Base-by-base conservation (phyloP, 2,329 filamentous ascomycete genomes). In the Colletotrichum aenigma region DNA sequence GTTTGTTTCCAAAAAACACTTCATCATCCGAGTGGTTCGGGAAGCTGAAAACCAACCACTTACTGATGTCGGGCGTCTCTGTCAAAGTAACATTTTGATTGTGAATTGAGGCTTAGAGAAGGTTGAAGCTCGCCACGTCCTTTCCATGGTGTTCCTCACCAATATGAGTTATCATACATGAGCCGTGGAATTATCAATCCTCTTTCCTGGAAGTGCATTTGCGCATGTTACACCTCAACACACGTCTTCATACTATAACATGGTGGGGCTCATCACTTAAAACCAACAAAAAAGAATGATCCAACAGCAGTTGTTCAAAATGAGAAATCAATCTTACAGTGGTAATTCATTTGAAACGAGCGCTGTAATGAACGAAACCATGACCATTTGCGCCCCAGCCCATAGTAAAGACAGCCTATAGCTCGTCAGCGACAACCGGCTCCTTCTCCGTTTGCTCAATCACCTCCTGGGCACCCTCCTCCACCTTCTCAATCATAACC, bases 381-480 rank as follows among this genome's bases (percentile, higher is more conserved):
- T 13, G 15, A 9, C 18, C 16, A 67, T 18, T 62, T 62, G 21
- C 58, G 28, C 58, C 30, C 18, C 6, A 55, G 10, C 13, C 7
- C 28, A 56, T 18, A 28, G 28, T 18, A 16, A 26, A 15, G 26
- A 48, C 12, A 72, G 21, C 8, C 55, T 70, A 79, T n/a, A 79
- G 15, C 60, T 79, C 78, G 28, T 78, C 78, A 30, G 74, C 69
- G 21, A 73, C 73, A n/a, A 66, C 36, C 55, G 67, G 32, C 24
- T 73, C 76, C 21, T 77, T 73, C 56, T 60, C 43, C 21, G 60
- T 24, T 55, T 74, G 52, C 21, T 70, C 78, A 70, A 78, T 32
- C 13, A 71, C 62, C 68, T 79, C 70, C 18, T 77, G 76, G 16
- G 15, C 62, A 13, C n/a, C 58, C 26, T 66, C 62, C 16, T 71